A percentile compares a stretch with the other conserved stretches of the same genome.
Evolutionary conservation across 2,329 filamentous ascomycete genomes (phyloP).

Genomic region (Fusarium robinianum): DNA sequence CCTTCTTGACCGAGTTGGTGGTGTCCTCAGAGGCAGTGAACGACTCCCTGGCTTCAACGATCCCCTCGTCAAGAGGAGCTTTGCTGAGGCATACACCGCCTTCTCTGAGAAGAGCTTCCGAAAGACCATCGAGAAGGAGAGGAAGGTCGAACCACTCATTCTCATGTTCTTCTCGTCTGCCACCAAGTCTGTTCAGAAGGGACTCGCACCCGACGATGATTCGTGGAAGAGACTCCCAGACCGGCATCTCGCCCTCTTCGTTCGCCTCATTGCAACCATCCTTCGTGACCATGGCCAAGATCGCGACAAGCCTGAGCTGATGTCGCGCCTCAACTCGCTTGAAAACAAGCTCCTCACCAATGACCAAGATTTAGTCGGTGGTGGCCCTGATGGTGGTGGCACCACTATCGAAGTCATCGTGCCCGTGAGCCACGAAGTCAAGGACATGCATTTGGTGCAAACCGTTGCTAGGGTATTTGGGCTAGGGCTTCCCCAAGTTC

Average conservation of each 20-base stretch:
- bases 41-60: constrained; percentile 87
- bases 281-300: constrained; percentile 84
- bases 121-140: constrained; percentile 91
- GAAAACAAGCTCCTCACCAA: constrained; percentile 94
- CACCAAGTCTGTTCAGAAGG: constrained; percentile 81
- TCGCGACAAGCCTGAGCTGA: constrained; percentile 82
- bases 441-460: constrained; percentile 94
- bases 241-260: constrained; percentile 91
- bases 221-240: constrained; percentile 91
- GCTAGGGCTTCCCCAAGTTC: constrained; percentile 75
- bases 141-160: constrained; percentile 88
- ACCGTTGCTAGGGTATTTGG: constrained; percentile 86
- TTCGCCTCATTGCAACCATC: constrained; percentile 80
- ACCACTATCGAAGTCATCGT: constrained; percentile 77
- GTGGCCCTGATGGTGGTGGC: constrained; percentile 41
- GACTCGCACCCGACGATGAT: constrained; percentile 76
- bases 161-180: constrained; percentile 96
- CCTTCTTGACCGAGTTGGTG: constrained; percentile 74
- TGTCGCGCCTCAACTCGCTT: constrained; percentile 75
- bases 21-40: constrained; percentile 81
- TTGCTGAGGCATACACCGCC: constrained; percentile 91
- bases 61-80: constrained; percentile 87
- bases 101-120: constrained; percentile 88
- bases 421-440: constrained; percentile 87
- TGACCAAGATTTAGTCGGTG: constrained; percentile 75